Conservation (phyloP, 1,139 yeast species). For the Yamadazyma membranifaciens region DNA sequence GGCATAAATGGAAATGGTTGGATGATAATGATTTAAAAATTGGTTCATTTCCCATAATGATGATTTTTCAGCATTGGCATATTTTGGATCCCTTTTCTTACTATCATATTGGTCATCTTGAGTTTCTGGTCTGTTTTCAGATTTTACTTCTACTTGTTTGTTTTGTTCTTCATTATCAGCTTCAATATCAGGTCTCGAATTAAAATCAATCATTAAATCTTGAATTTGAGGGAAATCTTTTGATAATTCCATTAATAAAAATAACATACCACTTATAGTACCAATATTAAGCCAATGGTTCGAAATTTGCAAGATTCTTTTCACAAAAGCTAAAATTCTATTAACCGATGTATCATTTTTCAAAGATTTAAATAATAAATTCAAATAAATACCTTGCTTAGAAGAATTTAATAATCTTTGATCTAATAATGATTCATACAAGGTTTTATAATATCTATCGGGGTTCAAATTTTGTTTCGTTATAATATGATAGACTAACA, state of each 20-base stretch:
- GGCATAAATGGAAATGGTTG: conserved; percentile 85
- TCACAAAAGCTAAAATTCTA: conserved; percentile 86
- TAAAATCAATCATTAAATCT: conserved; percentile 41
- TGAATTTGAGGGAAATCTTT: conserved; percentile 42
- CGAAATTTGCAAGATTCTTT: conserved; percentile 84
- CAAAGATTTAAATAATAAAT: conserved; percentile 79
- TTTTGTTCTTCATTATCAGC: conserved; percentile 9
- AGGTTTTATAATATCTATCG: conserved; percentile 82
- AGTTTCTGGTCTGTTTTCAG: conserved; percentile 5
- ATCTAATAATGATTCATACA: conserved; percentile 88
- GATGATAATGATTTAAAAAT: conserved; percentile 83
- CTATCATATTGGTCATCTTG: conserved; percentile 54
- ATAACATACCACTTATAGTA: conserved; percentile 87
- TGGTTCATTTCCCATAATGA: conserved; percentile 85
- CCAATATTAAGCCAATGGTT: conserved; percentile 87
- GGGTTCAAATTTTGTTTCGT: conserved; percentile 53
- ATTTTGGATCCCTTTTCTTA: conserved; percentile 86
- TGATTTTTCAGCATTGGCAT: conserved; percentile 75
- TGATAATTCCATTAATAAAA: conserved; percentile 63
- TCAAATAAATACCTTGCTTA: conserved; percentile 85
- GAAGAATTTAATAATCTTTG: conserved; percentile 80
- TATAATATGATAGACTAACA: conserved; percentile 76
- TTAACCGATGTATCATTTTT: conserved; percentile 63
- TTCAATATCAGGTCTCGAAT: conserved; percentile 35
- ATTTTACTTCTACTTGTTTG: conserved; percentile 9